phyloP scores from a whole-genome alignment of 2,329 filamentous ascomycete genomes.

The Pseudonectria buxi region DNA sequence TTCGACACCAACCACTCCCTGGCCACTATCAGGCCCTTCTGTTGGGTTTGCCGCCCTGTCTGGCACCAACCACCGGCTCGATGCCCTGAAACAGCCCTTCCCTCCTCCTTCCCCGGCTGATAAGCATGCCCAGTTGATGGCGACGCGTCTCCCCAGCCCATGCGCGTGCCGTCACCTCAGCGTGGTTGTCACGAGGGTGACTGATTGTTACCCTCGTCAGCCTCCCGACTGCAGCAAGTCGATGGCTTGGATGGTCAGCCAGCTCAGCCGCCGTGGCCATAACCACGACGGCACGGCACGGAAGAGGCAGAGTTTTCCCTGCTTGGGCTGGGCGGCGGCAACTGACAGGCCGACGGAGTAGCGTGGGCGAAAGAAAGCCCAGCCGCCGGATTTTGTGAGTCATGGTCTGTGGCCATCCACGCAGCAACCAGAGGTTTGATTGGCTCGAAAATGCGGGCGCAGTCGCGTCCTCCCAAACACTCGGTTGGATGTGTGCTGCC shows the following conservation, averaged over 20 bases:
- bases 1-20: too few species aligned
- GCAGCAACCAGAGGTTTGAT: constrained; percentile 4
- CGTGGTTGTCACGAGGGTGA: constrained; percentile 4
- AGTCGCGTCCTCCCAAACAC: constrained; percentile 16
- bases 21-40: not conserved
- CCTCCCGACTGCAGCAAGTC: too few species aligned
- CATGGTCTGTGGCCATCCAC: constrained; percentile 21
- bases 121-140: constrained; percentile 9
- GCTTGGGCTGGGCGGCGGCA: constrained; percentile 5
- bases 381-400: constrained; percentile 19
- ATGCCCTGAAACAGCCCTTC: constrained; percentile 20
- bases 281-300: constrained; percentile 12
- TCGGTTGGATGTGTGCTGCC: constrained; percentile 24
- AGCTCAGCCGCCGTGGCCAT: constrained; percentile 2
- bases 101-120: constrained; percentile 19
- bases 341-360: constrained; percentile 13
- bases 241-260: too few species aligned
- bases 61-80: constrained; percentile 15
- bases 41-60: constrained; percentile 10
- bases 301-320: constrained; percentile 10
- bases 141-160: constrained; percentile 14
- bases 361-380: constrained; percentile 1
- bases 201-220: not conserved
- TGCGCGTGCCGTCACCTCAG: constrained; percentile 14
- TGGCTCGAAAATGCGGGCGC: constrained; percentile 4